Conservation (phyloP, 192 early-diverging fungal species). For the Backusella psychrophila region DNA sequence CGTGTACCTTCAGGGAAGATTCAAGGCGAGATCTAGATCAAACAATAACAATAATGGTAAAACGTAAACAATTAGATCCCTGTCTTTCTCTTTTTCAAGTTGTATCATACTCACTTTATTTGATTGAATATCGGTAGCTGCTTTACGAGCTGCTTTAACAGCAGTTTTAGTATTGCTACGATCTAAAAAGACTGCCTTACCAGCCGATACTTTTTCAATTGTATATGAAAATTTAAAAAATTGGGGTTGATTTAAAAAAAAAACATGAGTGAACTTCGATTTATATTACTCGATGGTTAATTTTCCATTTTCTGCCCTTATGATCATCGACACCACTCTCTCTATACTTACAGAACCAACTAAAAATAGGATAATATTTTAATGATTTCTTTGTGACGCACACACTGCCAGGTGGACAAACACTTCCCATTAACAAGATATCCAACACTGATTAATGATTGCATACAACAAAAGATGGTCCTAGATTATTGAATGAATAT, state of each 20-base stretch:
- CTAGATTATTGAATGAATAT: conserved; percentile 54
- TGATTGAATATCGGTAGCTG: conserved; percentile 69
- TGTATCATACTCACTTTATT: conserved; percentile 52
- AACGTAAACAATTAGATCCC: not conserved
- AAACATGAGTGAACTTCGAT: too few relatives aligned
- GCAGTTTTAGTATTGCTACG: conserved; percentile 77
- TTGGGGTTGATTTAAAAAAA: not conserved
- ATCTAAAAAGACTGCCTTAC: conserved; percentile 83
- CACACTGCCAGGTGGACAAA: conserved; percentile 63
- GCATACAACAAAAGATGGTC: conserved; percentile 70
- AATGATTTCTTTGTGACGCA: conserved; percentile 73
- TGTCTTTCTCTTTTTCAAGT: not conserved
- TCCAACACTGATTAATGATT: conserved; percentile 89
- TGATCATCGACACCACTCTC: not conserved
- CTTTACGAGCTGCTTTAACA: conserved; percentile 69
- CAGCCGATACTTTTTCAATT: conserved; percentile 55
- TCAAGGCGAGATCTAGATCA: conserved; percentile 59
- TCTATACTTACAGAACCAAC: conserved; percentile 66
- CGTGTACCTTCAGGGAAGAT: conserved; percentile 94
- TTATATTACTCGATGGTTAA: too few relatives aligned
- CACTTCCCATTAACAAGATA: conserved; percentile 60
- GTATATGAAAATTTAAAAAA: not conserved
- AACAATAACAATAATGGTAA: not conserved
- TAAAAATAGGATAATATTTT: conserved; percentile 69
- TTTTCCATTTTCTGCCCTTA: not conserved